Percentiles rank a stretch among this genome's conserved stretches.
Evolutionary conservation across 2,329 filamentous ascomycete genomes (phyloP).

Genomic region (Passalora sequoiae): DNA sequence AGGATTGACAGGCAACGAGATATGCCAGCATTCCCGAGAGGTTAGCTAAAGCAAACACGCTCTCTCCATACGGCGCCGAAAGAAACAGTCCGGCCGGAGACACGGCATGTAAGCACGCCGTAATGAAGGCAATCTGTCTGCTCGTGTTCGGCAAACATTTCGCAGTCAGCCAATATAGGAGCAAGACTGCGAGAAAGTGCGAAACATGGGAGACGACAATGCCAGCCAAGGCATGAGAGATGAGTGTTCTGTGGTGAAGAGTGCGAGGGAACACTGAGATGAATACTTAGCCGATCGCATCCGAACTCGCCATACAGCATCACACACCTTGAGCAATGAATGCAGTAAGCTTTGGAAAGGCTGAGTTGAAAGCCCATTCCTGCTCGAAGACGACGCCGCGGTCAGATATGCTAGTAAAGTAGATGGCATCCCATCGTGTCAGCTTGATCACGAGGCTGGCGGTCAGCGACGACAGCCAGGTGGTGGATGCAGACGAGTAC

Average conservation of each 20-base stretch:
- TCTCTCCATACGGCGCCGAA: slow-evolving; percentile 78
- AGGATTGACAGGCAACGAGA: slow-evolving; percentile 40
- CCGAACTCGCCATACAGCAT: slow-evolving; percentile 19
- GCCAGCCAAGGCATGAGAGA: slow-evolving; percentile 49
- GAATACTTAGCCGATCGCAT: slow-evolving; percentile 26
- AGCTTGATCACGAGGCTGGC: slow-evolving; percentile 51
- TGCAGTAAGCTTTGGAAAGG: slow-evolving; percentile 45
- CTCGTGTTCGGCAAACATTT: slow-evolving; percentile 39
- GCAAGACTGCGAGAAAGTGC: slow-evolving; percentile 70
- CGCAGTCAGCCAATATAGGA: slow-evolving; percentile 64
- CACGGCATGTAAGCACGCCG: slow-evolving; percentile 71
- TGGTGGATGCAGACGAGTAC: slow-evolving; percentile 15
- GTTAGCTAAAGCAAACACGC: slow-evolving; percentile 69
- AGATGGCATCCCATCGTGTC: slow-evolving; percentile 76
- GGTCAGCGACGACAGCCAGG: slow-evolving; percentile 19
- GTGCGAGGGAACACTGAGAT: slow-evolving; percentile 20
- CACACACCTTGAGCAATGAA: slow-evolving; percentile 40
- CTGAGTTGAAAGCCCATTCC: slow-evolving; percentile 75
- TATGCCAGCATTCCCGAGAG: slow-evolving; percentile 70
- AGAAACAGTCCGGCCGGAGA: slow-evolving; percentile 88
- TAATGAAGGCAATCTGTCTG: slow-evolving; percentile 57
- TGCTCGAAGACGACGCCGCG: slow-evolving; percentile 70
- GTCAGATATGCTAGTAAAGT: slow-evolving; percentile 60
- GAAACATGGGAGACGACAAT: slow-evolving; percentile 65
- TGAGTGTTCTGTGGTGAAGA: slow-evolving; percentile 18